Evolutionary conservation across 352 stramenopile genomes (phyloP).

Genomic region (Pythium sp.): DNA sequence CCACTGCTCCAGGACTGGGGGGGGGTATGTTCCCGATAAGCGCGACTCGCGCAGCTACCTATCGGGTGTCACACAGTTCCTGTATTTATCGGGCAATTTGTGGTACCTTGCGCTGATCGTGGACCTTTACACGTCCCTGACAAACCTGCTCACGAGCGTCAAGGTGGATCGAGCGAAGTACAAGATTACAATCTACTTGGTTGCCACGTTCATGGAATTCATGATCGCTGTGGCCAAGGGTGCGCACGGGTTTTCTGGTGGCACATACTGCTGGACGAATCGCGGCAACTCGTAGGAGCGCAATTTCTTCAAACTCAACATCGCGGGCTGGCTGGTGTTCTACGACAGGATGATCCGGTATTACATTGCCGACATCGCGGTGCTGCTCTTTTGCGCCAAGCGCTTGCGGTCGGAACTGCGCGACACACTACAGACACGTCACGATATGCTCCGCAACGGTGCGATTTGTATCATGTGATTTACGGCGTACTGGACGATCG

Average conservation of each 20-base stretch:
- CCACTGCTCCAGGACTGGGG: constrained; percentile 50
- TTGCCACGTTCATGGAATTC: constrained; percentile 37
- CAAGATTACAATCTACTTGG: constrained; percentile 53
- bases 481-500: constrained; percentile 81
- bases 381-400: constrained; percentile 62
- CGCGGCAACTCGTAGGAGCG: constrained; percentile 40
- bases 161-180: constrained; percentile 59
- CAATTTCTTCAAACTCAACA: constrained; percentile 72
- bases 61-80: constrained; percentile 73
- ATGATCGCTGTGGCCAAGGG: constrained; percentile 31
- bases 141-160: constrained; percentile 85
- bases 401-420: constrained; percentile 65
- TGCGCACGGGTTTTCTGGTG: constrained; percentile 60
- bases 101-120: constrained; percentile 85
- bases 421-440: constrained; percentile 69
- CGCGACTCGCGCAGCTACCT: constrained; percentile 47
- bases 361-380: constrained; percentile 69
- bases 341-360: constrained; percentile 87
- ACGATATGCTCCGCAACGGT: constrained; percentile 76
- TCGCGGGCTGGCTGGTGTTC: constrained; percentile 72
- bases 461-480: constrained; percentile 81
- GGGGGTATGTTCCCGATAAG: constrained; percentile 37
- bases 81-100: constrained; percentile 72
- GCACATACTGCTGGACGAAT: constrained; percentile 79
- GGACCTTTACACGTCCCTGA: constrained; percentile 74